A percentile compares a stretch with the other conserved stretches of the same genome.
Evolutionary conservation across 139 green algal species (phyloP).

Genomic region (Raphidocelis subcapitata): DNA sequence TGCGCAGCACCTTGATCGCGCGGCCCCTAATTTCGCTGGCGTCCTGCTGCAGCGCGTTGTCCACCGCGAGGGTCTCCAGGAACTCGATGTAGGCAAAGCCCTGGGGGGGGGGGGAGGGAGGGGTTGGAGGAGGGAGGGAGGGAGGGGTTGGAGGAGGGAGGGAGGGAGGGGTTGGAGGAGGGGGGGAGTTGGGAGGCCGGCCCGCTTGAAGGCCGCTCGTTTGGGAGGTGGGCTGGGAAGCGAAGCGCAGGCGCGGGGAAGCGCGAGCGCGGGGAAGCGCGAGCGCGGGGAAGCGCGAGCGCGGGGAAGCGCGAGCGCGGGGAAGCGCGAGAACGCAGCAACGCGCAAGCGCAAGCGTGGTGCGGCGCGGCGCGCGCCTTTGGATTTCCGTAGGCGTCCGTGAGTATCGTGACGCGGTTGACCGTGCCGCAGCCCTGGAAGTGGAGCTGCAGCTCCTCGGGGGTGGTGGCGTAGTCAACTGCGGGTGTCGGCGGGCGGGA

Average conservation of each 20-base stretch:
- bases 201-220: too few relatives aligned
- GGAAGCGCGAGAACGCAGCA: not conserved
- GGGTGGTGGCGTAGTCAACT: conserved; percentile 94
- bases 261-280: too few relatives aligned
- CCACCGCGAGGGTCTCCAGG: conserved; percentile 91
- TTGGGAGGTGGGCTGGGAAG: too few relatives aligned
- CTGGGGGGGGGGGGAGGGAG: conserved; percentile 33
- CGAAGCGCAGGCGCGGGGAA: too few relatives aligned
- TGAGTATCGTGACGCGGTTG: conserved; percentile 98
- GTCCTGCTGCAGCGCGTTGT: conserved; percentile 83
- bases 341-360: not conserved
- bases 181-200: not conserved
- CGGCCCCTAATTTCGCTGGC: conserved; percentile 75
- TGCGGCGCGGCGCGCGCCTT: conserved; percentile 64
- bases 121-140: not conserved
- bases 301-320: not conserved
- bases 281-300: too few relatives aligned
- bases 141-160: not conserved
- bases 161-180: not conserved
- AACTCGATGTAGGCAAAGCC: conserved; percentile 99
- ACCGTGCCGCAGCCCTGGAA: conserved; percentile 95
- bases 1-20: conserved; percentile 86
- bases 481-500: too few relatives aligned
- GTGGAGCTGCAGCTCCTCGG: conserved; percentile 94
- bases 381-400: conserved; percentile 90